Evolutionary conservation across 371 early-diverging fungal genomes (phyloP), one percentile per base, ranked within the genome.

Genomic region (Mortierella sp.): DNA sequence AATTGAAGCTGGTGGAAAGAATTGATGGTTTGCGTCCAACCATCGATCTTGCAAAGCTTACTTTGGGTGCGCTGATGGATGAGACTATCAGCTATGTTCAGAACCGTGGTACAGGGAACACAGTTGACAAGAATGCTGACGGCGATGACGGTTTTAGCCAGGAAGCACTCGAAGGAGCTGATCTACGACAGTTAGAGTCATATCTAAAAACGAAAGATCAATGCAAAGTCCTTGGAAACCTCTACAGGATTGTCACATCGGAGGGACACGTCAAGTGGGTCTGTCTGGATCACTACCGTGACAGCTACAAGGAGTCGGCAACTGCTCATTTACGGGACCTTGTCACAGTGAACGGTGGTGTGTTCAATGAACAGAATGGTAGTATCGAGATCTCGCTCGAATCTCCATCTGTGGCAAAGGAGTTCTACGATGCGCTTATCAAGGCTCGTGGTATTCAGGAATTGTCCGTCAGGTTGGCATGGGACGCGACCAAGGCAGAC

Each of bases 211-310:
- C 7, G 10, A 3, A 48, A 12, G 49, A 48, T 16, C 4, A 48
- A 26, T 8, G 26, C n/a, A 23, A 26, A 26, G 21, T 19, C 16
- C 49, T 48, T 12, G 49, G 49, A 5, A 48, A 48, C 49, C 16
- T 48, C 10, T 48, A 48, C 24, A 23, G 49, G 49, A 48, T 48
- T 8, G 49, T 48, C 49, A 48, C 49, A 3, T 3, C 49, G 26
- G 49, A 48, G 49, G 49, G 49, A 26, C 49, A 48, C 49, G 49
- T 48, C 49, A 48, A 48, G 26, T 48, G 49, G 49, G 49, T 48
- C 26, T 48, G 49, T 26, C 21, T 48, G 24, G 49, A 48, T 26
- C 49, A 48, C 24, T 48, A 48, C 16, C 21, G 26, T 24, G 49
- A 19, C 24, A 48, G 6, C 49, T 48, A 48, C 26, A 5, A 24